Evolutionary conservation across 2,329 filamentous ascomycete genomes (phyloP).

Genomic region (Aphanoascus verrucosus): DNA sequence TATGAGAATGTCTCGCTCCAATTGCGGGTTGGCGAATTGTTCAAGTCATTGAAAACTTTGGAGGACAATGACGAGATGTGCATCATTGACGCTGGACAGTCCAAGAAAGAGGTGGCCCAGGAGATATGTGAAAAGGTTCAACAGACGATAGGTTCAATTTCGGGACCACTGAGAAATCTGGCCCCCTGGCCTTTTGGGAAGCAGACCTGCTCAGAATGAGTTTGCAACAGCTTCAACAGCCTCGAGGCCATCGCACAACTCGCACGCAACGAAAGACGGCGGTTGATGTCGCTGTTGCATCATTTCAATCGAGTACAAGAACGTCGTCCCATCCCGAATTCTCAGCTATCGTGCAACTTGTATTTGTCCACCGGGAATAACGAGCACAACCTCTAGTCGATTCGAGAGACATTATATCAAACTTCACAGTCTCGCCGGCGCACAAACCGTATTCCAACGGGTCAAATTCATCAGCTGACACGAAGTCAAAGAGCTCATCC

Average conservation of each 20-base stretch:
- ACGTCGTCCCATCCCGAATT: neutral
- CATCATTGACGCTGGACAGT: constrained; percentile 44
- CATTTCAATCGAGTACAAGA: neutral
- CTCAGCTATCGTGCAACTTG: neutral
- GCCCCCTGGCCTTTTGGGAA: constrained; percentile 21
- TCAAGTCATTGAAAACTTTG: constrained; percentile 44
- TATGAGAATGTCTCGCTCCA: constrained; percentile 86
- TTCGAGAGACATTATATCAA: neutral
- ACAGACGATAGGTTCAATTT: constrained; percentile 24
- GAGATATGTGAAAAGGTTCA: constrained; percentile 27
- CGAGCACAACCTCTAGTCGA: neutral
- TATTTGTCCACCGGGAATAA: neutral
- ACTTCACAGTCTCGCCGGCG: neutral
- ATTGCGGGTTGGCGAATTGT: constrained; percentile 62
- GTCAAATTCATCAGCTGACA: neutral
- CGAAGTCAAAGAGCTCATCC: neutral
- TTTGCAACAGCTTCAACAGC: too few species aligned
- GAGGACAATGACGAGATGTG: constrained; percentile 44
- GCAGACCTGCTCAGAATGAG: neutral
- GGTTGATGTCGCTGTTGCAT: too few species aligned
- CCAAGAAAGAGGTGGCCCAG: constrained; percentile 42
- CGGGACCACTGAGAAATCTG: constrained; percentile 28
- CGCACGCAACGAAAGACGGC: too few species aligned
- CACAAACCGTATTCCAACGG: neutral
- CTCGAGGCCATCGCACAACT: too few species aligned